Evolutionary conservation across 129 eudicot genomes (phyloP).

Genomic region (Mikania micrantha): DNA sequence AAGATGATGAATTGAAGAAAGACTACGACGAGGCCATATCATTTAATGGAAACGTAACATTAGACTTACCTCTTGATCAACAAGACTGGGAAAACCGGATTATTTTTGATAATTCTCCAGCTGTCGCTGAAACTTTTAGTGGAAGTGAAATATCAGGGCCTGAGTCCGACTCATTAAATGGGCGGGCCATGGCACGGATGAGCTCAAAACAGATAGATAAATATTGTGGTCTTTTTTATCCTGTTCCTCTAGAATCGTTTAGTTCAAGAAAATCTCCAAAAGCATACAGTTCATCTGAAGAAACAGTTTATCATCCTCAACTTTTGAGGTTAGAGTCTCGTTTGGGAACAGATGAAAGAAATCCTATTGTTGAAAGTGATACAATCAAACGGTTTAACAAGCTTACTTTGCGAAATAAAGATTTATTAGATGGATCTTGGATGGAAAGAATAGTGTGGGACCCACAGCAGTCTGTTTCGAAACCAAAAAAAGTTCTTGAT

Average conservation of each 20-base stretch:
- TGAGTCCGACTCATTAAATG: conserved; percentile 32
- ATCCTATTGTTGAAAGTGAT: conserved; percentile 39
- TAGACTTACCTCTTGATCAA: conserved; percentile 73
- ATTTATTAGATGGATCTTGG: conserved; percentile 75
- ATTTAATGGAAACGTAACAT: conserved; percentile 16
- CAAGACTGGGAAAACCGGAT: conserved; percentile 88
- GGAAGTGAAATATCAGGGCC: conserved; percentile 79
- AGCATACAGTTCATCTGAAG: conserved; percentile 25
- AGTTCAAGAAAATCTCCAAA: conserved; percentile 41
- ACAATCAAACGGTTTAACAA: conserved; percentile 57
- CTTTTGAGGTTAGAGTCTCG: conserved; percentile 72
- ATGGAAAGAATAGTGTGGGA: conserved; percentile 87
- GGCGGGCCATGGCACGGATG: conserved; percentile 12
- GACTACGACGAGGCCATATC: conserved; percentile 36
- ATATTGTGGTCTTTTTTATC: conserved; percentile 31
- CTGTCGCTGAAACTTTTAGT: conserved; percentile 34
- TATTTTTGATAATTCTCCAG: conserved; percentile 71
- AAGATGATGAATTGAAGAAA: conserved; percentile 32
- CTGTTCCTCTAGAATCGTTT: conserved; percentile 57
- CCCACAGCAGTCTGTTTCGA: conserved; percentile 41
- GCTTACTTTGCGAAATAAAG: conserved; percentile 70
- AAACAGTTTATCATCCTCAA: conserved; percentile 63
- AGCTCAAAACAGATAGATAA: conserved; percentile 29
- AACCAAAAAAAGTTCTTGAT: conserved; percentile 76
- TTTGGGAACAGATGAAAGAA: conserved; percentile 38